phyloP scores from a whole-genome alignment of 108 stramenopile species.

The Cyclostephanos invisitatus region DNA sequence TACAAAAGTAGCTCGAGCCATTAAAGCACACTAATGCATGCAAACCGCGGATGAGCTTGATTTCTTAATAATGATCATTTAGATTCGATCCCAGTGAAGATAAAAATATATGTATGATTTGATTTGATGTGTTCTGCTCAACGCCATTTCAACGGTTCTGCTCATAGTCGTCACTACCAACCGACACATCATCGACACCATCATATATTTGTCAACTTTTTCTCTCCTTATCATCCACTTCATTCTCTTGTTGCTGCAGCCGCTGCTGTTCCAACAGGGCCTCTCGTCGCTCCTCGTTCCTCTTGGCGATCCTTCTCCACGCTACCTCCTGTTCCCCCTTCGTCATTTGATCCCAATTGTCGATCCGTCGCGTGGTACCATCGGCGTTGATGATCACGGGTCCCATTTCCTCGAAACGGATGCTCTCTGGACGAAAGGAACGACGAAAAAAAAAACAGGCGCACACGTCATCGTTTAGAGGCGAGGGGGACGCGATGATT shows the following conservation, averaged over 20 bases:
- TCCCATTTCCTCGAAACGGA: slow-evolving; percentile 78
- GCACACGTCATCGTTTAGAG: not conserved
- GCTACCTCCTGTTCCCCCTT: slow-evolving; percentile 77
- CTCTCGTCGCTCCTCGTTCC: slow-evolving; percentile 78
- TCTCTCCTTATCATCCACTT: slow-evolving; percentile 1
- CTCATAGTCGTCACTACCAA: no score
- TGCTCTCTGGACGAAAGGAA: slow-evolving; percentile 19
- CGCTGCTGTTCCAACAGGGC: slow-evolving; percentile 56
- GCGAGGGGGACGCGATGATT: not conserved
- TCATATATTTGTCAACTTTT: no score
- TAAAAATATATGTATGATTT: no score
- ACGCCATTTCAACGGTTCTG: no score
- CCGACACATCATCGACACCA: no score
- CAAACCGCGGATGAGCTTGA: no score
- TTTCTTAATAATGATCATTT: no score
- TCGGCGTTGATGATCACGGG: slow-evolving; percentile 88
- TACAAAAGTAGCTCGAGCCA: no score
- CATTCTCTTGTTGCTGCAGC: slow-evolving; percentile 44
- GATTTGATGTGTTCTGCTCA: no score
- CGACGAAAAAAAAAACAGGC: not conserved
- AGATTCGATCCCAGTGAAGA: no score
- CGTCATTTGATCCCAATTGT: slow-evolving; percentile 84
- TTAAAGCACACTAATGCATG: no score
- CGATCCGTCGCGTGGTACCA: slow-evolving; percentile 76
- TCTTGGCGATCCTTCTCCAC: slow-evolving; percentile 86